Base-by-base conservation (phyloP, 2,329 filamentous ascomycete species). In the Aspergillus sp. region DNA sequence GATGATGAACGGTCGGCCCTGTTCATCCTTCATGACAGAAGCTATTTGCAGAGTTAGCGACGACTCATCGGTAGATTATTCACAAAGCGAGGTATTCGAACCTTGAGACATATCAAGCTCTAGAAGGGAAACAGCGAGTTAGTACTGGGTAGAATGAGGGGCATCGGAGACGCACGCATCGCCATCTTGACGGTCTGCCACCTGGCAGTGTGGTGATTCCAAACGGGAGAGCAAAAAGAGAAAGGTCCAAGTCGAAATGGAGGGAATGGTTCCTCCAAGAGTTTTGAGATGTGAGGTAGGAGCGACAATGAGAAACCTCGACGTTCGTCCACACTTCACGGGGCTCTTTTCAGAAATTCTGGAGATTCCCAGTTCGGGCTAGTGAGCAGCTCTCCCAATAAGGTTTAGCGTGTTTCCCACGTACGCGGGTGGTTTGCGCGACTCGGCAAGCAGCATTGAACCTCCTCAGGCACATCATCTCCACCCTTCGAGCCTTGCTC, bases 1-100 rank as follows among this genome's bases (percentile, higher is more conserved):
- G 64, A 99, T 89, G 74, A 99, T 99, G 78, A 99, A 99, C 39
- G 95, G 95, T 73, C 95, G 87, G 62, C 95, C 95, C 76, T 95
- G 88, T 80, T 99, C 95, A 83, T 99, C 95, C 82, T 96, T 96
- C 83, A 97, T 86, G 77, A 99, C 79, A 76, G 85, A 82, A 70
- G 86, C 86, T 85, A 63, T 67, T 52, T 30, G 34, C 36, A 48
- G 32, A 43, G 59, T 74, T 52, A 73, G 69, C 50, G 34, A 45
- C 42, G 20, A 30, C 2, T n/a, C 9, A 7, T 30, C 18, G 18
- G 3, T 9, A 24, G 44, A 66, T 41, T 13, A 32, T 42, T 36
- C 9, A 18, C 24, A 22, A 51, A 13, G n/a, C 34, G 13, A 15
- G 36, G 24, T 39, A 53, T 44, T 56, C 53, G 22, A 53, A 79